Evolutionary conservation across 164 flowering plant species (phyloP).

Genomic region (Vitis cinerea): DNA sequence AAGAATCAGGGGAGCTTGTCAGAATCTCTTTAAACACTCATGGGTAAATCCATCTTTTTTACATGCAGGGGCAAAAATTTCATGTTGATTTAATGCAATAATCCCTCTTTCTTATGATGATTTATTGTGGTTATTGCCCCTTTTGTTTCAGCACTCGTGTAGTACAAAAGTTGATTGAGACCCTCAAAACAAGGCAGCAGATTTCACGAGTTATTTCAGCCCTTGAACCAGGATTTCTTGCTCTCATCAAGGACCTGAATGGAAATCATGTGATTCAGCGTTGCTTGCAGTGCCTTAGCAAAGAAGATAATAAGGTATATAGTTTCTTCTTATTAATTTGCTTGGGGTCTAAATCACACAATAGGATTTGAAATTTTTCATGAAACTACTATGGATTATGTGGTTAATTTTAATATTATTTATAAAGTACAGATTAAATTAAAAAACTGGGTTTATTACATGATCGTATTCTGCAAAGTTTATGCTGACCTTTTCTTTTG

Average conservation of each 20-base stretch:
- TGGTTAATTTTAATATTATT: no score
- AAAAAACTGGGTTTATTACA: no score
- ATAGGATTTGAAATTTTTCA: no score
- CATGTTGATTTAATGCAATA: neutral
- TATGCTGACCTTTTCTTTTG: no score
- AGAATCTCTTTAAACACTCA: constrained; percentile 66
- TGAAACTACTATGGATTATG: no score
- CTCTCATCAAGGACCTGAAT: constrained; percentile 70
- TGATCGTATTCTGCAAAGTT: no score
- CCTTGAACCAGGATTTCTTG: constrained; percentile 68
- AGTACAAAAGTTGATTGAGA: constrained; percentile 81
- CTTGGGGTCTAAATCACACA: no score
- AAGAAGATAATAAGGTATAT: constrained; percentile 70
- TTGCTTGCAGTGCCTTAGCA: constrained; percentile 65
- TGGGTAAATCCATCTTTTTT: constrained; percentile 53
- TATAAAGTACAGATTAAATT: no score
- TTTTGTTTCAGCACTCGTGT: constrained; percentile 66
- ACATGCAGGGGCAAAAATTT: no score
- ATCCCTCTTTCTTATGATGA: neutral
- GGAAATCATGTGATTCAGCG: constrained; percentile 86
- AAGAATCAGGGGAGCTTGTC: constrained; percentile 53
- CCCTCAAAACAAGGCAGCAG: constrained; percentile 58
- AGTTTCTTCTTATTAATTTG: no score
- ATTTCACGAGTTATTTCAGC: constrained; percentile 48
- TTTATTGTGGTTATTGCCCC: no score